Percentiles rank a stretch among this genome's conserved stretches.
These are phyloP conservation scores for Talaromyces adpressus DNA, from an alignment of 495 filamentous ascomycete genomes.

Conservation along the genomic window DNA sequence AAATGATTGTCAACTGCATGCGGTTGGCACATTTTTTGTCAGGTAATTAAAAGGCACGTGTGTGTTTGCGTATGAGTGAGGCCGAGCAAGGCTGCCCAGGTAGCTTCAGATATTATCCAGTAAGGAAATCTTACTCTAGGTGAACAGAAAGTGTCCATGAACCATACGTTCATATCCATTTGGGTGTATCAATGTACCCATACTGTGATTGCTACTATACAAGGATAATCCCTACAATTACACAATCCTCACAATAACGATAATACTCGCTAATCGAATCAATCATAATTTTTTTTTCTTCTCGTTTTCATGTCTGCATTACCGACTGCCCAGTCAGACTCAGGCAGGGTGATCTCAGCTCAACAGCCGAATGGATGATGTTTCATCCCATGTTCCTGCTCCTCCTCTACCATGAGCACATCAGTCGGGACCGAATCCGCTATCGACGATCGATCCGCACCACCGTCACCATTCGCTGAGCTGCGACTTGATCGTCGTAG, in stretches of 20 bases:
- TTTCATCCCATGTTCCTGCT: not conserved
- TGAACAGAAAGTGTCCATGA: not conserved
- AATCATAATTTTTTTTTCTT: not conserved
- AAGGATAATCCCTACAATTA: not conserved
- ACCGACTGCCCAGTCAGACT: not conserved
- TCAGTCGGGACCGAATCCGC: not conserved
- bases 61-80: no score
- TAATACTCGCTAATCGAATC: not conserved
- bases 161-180: not conserved
- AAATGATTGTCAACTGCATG: no score
- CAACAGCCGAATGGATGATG: not conserved
- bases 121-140: no score
- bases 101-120: no score
- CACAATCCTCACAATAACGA: not conserved
- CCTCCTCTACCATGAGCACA: not conserved
- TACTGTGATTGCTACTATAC: not conserved
- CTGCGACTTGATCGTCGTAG: conserved; percentile 26
- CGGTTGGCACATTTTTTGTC: no score
- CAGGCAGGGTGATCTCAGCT: not conserved
- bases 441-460: not conserved
- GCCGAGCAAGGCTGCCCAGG: no score
- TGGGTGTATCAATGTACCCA: not conserved
- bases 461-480: not conserved
- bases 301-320: not conserved
- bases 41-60: no score